A percentile compares a stretch with the other conserved stretches of the same genome.
phyloP scores from a whole-genome alignment of 768 basidiomycete species.

The Tephrocybe sp. region DNA sequence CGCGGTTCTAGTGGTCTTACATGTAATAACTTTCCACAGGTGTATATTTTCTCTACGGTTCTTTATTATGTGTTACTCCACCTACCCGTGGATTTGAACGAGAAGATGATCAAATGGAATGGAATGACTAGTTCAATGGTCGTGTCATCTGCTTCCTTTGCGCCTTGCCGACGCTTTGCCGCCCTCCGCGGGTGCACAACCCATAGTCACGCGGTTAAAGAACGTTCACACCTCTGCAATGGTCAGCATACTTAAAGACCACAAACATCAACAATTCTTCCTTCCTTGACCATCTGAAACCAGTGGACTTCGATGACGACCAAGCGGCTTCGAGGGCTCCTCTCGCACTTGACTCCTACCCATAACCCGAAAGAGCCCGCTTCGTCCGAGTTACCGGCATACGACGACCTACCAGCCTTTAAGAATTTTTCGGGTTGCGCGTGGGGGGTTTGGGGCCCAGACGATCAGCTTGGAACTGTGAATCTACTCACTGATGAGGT shows the following conservation, averaged over 20 bases:
- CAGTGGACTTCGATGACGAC: conserved; percentile 22
- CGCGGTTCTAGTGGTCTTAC: too few species aligned
- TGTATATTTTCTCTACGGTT: too few species aligned
- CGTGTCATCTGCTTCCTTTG: too few species aligned
- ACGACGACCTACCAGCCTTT: conserved; percentile 42
- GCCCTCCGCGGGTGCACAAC: too few species aligned
- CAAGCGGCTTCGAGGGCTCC: conserved; percentile 28
- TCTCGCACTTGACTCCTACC: conserved; percentile 26
- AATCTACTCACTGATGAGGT: conserved; percentile 64
- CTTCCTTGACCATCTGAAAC: not conserved
- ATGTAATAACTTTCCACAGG: too few species aligned
- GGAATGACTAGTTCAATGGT: too few species aligned
- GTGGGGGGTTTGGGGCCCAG: conserved; percentile 67
- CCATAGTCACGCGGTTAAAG: too few species aligned
- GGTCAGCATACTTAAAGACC: too few species aligned
- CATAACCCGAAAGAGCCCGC: conserved; percentile 3
- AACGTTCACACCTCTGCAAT: too few species aligned
- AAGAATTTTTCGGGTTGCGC: conserved; percentile 63
- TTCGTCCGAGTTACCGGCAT: conserved; percentile 28
- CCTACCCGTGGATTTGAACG: too few species aligned
- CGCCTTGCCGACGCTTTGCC: too few species aligned
- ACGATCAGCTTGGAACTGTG: conserved; percentile 67
- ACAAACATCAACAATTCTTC: not conserved
- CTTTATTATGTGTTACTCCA: too few species aligned
- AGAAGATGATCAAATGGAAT: not conserved